These are phyloP conservation scores for Phytopythium montanum DNA, from an alignment of 352 stramenopile species.

Conservation along the genomic window DNA sequence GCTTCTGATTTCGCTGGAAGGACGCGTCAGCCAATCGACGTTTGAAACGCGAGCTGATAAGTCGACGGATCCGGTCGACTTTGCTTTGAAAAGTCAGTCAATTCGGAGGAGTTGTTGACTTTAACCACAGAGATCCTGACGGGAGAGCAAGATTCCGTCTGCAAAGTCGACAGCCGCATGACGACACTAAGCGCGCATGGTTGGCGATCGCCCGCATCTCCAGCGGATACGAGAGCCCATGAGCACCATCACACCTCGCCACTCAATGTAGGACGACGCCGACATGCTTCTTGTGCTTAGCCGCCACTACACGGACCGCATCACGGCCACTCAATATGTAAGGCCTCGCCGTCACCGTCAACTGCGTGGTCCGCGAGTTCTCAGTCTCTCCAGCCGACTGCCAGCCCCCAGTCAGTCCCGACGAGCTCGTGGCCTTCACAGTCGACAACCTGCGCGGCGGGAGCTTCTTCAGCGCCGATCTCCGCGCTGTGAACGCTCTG, in stretches of 20 bases:
- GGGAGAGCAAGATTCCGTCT: background rate
- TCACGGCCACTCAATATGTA: too few relatives aligned
- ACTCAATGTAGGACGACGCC: too few relatives aligned
- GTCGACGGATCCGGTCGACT: background rate
- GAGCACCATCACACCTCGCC: too few relatives aligned
- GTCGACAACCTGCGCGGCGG: conserved; percentile 34
- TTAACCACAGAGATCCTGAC: background rate
- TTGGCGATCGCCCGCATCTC: too few relatives aligned
- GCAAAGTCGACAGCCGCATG: background rate
- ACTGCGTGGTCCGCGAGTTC: conserved; percentile 36
- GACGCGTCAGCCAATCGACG: background rate
- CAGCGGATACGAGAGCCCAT: too few relatives aligned
- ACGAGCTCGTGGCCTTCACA: conserved; percentile 24
- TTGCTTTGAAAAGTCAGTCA: background rate
- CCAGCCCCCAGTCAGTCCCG: background rate
- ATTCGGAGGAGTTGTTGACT: background rate
- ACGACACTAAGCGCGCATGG: too few relatives aligned
- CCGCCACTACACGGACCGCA: too few relatives aligned
- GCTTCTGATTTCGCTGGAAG: background rate
- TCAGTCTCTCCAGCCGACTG: conserved; percentile 19
- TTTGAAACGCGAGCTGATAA: background rate
- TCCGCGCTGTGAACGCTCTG: conserved; percentile 45
- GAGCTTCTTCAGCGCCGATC: conserved; percentile 42
- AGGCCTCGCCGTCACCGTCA: conserved; percentile 48
- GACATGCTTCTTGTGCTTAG: too few relatives aligned